Evolutionary conservation across 2,329 filamentous ascomycete species (phyloP).

Genomic region (Aureobasidium leucospermi): DNA sequence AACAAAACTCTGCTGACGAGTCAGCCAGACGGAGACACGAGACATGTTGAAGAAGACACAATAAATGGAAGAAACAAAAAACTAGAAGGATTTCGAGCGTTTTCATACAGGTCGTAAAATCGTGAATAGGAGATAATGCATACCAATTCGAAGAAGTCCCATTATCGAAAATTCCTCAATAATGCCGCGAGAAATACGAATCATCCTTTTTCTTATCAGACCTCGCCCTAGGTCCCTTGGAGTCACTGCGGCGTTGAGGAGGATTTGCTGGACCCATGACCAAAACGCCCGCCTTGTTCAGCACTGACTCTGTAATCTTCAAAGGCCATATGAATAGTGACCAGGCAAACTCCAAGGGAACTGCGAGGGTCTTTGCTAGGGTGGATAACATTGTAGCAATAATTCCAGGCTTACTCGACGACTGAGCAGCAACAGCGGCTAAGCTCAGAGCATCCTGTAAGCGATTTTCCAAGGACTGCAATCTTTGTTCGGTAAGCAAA

Average conservation of each 20-base stretch:
- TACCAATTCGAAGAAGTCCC: not conserved
- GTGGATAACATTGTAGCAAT: constrained; percentile 18
- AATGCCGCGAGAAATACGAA: constrained; percentile 6
- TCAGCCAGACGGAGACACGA: not conserved
- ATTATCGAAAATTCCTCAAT: not conserved
- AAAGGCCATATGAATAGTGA: constrained; percentile 10
- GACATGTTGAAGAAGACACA: not conserved
- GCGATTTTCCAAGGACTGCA: constrained; percentile 63
- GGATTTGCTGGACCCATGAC: constrained; percentile 4
- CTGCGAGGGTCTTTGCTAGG: constrained; percentile 9
- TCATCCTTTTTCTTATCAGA: constrained; percentile 7
- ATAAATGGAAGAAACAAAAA: not conserved
- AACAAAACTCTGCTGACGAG: not conserved
- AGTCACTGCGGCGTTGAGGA: not conserved
- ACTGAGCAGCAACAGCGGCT: constrained; percentile 63
- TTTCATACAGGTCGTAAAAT: not conserved
- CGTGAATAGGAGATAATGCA: not conserved
- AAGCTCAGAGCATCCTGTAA: constrained; percentile 72
- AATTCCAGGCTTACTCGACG: constrained; percentile 23
- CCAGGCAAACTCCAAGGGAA: constrained; percentile 1
- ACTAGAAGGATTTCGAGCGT: not conserved
- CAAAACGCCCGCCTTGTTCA: constrained; percentile 8
- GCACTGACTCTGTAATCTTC: constrained; percentile 1
- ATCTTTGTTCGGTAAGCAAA: constrained; percentile 66
- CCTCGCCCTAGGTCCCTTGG: not conserved